Conservation (phyloP, 192 early-diverging fungal genomes). For the Pilobolus umbonatus region DNA sequence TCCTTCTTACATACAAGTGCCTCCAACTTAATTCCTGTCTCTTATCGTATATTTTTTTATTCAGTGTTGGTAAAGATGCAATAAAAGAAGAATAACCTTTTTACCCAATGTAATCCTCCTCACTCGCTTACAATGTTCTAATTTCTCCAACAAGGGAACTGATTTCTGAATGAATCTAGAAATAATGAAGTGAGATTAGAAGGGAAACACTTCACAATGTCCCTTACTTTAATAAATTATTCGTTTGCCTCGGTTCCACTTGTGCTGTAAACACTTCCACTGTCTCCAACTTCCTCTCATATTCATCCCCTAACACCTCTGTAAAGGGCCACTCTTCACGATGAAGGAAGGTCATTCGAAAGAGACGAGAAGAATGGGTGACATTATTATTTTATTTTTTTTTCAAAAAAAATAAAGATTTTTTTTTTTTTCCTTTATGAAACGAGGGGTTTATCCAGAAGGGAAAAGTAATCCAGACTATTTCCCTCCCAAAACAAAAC, state of each 20-base stretch:
- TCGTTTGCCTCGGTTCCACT: slow-evolving; percentile 27
- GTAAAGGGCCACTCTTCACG: slow-evolving; percentile 31
- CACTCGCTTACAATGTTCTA: slow-evolving; percentile 47
- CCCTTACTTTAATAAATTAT: slow-evolving; percentile 25
- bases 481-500: no score
- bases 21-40: slow-evolving; percentile 23
- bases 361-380: no score
- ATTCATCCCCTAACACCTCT: slow-evolving; percentile 42
- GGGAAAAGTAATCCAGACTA: no score
- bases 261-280: slow-evolving; percentile 21
- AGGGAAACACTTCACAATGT: no score
- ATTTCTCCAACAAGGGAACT: slow-evolving; percentile 30
- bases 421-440: no score
- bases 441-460: no score
- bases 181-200: neutral
- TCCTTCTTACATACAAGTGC: slow-evolving; percentile 35
- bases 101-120: no score
- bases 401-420: no score
- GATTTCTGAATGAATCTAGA: slow-evolving; percentile 43
- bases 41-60: no score
- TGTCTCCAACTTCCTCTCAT: slow-evolving; percentile 35
- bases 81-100: no score
- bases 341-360: neutral
- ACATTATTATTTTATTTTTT: no score
- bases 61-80: no score